Conservation (phyloP, 2,329 filamentous ascomycete genomes). For the Penicillium frequentans region DNA sequence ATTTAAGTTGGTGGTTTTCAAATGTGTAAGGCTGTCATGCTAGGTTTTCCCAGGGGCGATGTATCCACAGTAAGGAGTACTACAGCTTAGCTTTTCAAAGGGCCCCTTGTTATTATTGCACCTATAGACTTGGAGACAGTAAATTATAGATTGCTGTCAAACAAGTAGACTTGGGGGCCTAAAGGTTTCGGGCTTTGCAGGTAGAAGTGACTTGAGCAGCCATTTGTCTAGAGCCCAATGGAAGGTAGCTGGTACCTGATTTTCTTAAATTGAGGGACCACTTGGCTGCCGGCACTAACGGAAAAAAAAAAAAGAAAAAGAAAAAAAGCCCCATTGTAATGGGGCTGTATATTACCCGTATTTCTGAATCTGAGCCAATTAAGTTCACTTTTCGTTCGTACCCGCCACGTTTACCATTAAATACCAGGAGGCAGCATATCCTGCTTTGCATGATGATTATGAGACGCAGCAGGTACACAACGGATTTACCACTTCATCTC, state of each 20-base stretch:
- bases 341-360: neutral
- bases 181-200: neutral
- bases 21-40: neutral
- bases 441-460: slow-evolving; percentile 6
- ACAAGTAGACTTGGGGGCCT: too few species aligned
- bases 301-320: neutral
- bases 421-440: slow-evolving; percentile 12
- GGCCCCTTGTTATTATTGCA: neutral
- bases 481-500: neutral
- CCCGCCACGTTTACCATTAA: neutral
- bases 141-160: neutral
- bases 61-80: neutral
- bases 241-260: neutral
- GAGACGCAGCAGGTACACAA: slow-evolving; percentile 3
- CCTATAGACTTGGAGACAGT: neutral
- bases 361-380: neutral
- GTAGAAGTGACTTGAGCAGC: neutral
- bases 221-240: neutral
- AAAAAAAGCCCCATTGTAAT: neutral
- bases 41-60: neutral
- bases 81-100: too few species aligned
- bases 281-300: neutral
- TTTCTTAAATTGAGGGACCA: neutral
- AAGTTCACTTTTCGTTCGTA: neutral
- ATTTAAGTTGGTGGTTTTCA: neutral